phyloP scores from a whole-genome alignment of 2,329 filamentous ascomycete species.

The Aspergillus phoenicis region DNA sequence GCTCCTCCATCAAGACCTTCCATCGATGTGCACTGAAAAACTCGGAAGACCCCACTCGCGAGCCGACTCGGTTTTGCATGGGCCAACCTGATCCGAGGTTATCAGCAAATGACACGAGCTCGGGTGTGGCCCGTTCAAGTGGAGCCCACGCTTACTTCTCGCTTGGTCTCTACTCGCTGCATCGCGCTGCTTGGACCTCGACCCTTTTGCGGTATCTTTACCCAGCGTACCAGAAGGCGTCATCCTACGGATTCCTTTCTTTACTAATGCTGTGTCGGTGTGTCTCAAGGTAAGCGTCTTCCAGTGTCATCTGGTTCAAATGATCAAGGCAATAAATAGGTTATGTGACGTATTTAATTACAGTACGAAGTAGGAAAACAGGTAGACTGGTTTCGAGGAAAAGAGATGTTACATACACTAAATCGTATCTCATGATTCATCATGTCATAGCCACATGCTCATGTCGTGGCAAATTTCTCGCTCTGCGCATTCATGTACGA shows the following conservation, averaged over 20 bases:
- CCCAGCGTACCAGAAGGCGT: too few relatives aligned
- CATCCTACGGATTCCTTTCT: too few relatives aligned
- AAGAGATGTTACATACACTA: neutral
- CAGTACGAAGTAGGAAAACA: neutral
- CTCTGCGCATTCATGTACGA: conserved; percentile 1
- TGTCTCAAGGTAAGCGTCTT: too few relatives aligned
- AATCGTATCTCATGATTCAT: neutral
- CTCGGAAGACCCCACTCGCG: neutral
- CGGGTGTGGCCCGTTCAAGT: neutral
- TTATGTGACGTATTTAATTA: neutral
- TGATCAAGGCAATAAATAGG: too few relatives aligned
- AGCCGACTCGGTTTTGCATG: neutral
- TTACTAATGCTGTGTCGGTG: too few relatives aligned
- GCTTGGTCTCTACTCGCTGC: too few relatives aligned
- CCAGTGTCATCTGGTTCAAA: too few relatives aligned
- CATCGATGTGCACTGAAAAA: too few relatives aligned
- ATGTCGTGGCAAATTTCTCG: neutral
- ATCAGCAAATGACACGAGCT: neutral
- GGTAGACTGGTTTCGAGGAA: neutral
- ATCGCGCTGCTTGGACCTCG: too few relatives aligned
- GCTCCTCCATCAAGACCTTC: too few relatives aligned
- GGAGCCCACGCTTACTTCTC: neutral
- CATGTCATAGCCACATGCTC: neutral
- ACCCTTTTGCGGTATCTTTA: too few relatives aligned
- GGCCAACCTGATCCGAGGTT: neutral